Conservation (phyloP, 78 protist species). For the Acrasis kona region DNA sequence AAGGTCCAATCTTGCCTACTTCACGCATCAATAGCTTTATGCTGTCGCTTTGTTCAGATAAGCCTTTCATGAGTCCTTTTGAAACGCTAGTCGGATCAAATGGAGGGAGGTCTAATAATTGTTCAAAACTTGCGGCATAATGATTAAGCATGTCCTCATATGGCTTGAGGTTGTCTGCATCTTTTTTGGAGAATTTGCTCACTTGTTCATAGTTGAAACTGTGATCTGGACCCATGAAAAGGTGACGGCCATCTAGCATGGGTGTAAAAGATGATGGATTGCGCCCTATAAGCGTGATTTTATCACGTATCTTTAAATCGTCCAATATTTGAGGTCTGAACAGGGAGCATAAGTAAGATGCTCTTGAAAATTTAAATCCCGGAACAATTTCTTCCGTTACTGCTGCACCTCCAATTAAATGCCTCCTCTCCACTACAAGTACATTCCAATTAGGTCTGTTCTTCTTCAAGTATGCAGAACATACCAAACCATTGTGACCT, state of each 20-base stretch:
- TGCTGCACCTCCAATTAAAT: constrained; percentile 48
- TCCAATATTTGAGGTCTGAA: constrained; percentile 17
- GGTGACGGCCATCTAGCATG: constrained; percentile 3
- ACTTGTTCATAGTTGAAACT: neutral
- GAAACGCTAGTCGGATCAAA: too few relatives aligned
- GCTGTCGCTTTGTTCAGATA: neutral
- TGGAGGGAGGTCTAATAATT: constrained; percentile 8
- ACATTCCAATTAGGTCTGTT: neutral
- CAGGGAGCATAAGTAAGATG: constrained; percentile 33
- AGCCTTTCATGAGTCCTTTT: constrained; percentile 2
- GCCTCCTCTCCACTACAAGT: constrained; percentile 27
- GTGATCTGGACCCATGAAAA: constrained; percentile 23
- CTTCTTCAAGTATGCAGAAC: constrained; percentile 29
- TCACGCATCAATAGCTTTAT: neutral
- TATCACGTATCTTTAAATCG: constrained; percentile 2
- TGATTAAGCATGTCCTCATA: constrained; percentile 13
- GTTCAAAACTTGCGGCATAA: neutral
- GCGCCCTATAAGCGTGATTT: constrained; percentile 1
- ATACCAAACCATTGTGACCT: constrained; percentile 43
- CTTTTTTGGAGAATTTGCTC: constrained; percentile 18
- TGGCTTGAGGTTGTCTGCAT: constrained; percentile 13
- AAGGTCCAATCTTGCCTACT: neutral
- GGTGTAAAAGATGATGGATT: constrained; percentile 50
- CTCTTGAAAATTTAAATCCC: constrained; percentile 51
- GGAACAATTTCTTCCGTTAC: constrained; percentile 46